Conservation (phyloP, 495 filamentous ascomycete genomes). For the Rhizodiscina lignyota region DNA sequence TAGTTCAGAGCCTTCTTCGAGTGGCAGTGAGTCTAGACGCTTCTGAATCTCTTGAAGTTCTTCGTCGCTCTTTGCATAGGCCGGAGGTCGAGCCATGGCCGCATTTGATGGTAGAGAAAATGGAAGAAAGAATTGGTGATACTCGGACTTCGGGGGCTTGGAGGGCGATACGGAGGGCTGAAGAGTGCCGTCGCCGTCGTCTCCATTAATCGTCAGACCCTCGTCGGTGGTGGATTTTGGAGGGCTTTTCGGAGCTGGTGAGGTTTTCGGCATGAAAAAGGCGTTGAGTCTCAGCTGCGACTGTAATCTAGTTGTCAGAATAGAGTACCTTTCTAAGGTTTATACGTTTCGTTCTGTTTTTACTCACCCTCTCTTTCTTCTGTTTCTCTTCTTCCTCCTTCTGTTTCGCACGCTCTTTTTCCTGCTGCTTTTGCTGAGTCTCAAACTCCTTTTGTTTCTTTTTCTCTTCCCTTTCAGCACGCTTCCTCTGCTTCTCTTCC, state of each 20-base stretch:
- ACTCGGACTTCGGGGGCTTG: constrained; percentile 31
- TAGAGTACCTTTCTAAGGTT: neutral
- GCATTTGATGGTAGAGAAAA: constrained; percentile 57
- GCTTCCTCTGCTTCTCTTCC: constrained; percentile 22
- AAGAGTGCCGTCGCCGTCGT: neutral
- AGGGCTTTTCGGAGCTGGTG: too few species aligned
- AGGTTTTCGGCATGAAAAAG: constrained; percentile 39
- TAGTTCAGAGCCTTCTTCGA: too few species aligned
- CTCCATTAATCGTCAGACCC: too few species aligned
- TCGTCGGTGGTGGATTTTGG: too few species aligned
- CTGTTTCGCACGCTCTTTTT: constrained; percentile 31
- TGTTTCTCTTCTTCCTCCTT: constrained; percentile 48
- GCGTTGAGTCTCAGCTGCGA: constrained; percentile 40
- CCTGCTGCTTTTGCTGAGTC: constrained; percentile 26
- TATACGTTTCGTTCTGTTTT: neutral
- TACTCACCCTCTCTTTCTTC: constrained; percentile 50
- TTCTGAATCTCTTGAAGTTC: too few species aligned
- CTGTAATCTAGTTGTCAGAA: constrained; percentile 18
- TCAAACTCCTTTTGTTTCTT: constrained; percentile 24
- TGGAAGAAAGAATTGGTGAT: constrained; percentile 54
- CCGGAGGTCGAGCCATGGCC: too few species aligned
- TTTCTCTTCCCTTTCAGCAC: constrained; percentile 28
- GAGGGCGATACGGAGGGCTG: constrained; percentile 10
- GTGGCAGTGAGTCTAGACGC: too few species aligned
- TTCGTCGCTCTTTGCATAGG: too few species aligned